Base-by-base conservation (phyloP, 768 basidiomycete species). In the Tricholoma bakamatsutake region DNA sequence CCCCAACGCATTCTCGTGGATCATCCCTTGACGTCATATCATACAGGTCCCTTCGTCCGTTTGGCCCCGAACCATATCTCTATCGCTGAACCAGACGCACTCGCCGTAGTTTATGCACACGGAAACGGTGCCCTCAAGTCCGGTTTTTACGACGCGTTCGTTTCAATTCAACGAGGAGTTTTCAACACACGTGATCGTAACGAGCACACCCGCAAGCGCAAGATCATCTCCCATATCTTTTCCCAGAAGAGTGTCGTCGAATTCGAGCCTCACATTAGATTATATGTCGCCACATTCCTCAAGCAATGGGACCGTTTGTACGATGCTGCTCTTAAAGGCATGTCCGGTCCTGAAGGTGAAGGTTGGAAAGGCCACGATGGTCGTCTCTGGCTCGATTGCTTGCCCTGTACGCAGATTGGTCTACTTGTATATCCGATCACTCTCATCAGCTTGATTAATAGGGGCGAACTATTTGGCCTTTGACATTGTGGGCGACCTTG, bases 171-270 rank as follows among this genome's bases (percentile, higher is more conserved):
- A 31, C 80, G 85, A 30, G 87, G 87, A 1, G 72, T 91, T 28
- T 90, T 91, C 80, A 90, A 86, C 68, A 88, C 87, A 15, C 83
- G 90, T 45, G 81, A 88, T 64, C 82, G 90, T 31, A 65, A 70
- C 5, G 88, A 92, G 55, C 93, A 96, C 66, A 79, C 89, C 5
- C 83, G 93, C 42, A 96, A 94, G 72, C 85, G 92, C 73, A 96
- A 96, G 73, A 90, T 97, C 57, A 81, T 96, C 46, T 86, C 90
- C 0, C 83, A 90, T 65, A 86, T 91, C 62, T 90, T 90, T 71
- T 85, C 86, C 1, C 87, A 88, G 66, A 93, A 93, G 74, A 89
- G 71, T 53, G 90, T 96, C 4, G 67, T 90, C 56, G 88, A 91
- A 61, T 95, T 96, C 57, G 91, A 94, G 67, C 88, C 90, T 0